These are phyloP conservation scores for Yamadazyma paraphyllophila DNA, from an alignment of 805 yeast species.

Conservation along the genomic window DNA sequence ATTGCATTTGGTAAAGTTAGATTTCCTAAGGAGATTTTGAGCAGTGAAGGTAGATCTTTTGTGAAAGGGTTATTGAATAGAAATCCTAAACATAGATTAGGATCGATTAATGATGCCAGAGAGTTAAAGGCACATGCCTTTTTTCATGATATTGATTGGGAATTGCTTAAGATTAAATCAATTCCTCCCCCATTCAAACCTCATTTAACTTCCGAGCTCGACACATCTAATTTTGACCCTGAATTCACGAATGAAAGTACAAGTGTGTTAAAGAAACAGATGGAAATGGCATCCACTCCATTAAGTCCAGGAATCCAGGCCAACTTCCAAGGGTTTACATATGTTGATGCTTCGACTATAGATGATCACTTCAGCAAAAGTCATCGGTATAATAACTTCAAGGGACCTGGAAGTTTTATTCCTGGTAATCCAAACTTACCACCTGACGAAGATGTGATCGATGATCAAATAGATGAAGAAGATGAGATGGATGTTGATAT, in stretches of 20 bases:
- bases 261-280: constrained; percentile 68
- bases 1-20: constrained; percentile 98
- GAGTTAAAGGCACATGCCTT: constrained; percentile 92
- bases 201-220: constrained; percentile 84
- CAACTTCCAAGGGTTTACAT: constrained; percentile 94
- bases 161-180: constrained; percentile 67
- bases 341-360: constrained; percentile 89
- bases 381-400: constrained; percentile 38
- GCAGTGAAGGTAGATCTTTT: constrained; percentile 90
- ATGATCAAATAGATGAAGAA: constrained; percentile 55
- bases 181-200: constrained; percentile 98
- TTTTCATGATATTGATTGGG: constrained; percentile 91
- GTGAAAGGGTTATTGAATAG: constrained; percentile 94
- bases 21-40: constrained; percentile 92
- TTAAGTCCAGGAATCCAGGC: constrained; percentile 94
- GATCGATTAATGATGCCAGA: constrained; percentile 87
- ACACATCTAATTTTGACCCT: constrained; percentile 96
- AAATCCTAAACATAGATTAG: constrained; percentile 93
- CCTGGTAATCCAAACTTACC: constrained; percentile 80
- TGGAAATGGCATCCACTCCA: constrained; percentile 71
- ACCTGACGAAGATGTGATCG: constrained; percentile 81
- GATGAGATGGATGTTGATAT: constrained; percentile 49
- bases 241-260: constrained; percentile 94
- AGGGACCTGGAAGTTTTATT: constrained; percentile 64
- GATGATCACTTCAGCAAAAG: constrained; percentile 71